Percentiles rank a stretch among this genome's conserved stretches.
Evolutionary conservation across 768 basidiomycete species (phyloP).

Genomic region (Mycena leptocephala): DNA sequence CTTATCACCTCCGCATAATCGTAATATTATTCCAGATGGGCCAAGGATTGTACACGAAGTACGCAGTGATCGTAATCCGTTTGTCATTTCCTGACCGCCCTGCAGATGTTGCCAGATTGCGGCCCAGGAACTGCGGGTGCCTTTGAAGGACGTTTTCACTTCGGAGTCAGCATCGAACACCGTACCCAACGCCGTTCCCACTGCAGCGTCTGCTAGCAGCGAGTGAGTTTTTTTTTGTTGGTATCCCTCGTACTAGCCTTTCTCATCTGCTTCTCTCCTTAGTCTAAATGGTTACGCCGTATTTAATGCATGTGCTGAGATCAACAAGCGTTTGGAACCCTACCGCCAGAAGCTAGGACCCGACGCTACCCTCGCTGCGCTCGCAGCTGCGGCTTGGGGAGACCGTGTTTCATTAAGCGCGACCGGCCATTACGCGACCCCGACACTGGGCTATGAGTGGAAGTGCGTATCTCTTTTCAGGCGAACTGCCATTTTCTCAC

Average conservation of each 20-base stretch:
- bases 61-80: not conserved
- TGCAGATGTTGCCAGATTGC: constrained; percentile 40
- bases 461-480: constrained; percentile 21
- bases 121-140: constrained; percentile 36
- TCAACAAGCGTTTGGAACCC: constrained; percentile 37
- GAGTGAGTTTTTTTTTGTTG: constrained; percentile 11
- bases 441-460: constrained; percentile 37
- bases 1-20: not conserved
- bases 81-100: not conserved
- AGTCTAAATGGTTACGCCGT: constrained; percentile 37
- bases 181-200: constrained; percentile 33
- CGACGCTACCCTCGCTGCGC: constrained; percentile 34
- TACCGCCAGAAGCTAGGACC: constrained; percentile 33
- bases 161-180: constrained; percentile 34
- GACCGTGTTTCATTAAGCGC: constrained; percentile 37
- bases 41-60: constrained; percentile 40
- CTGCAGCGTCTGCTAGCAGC: constrained; percentile 35
- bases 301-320: constrained; percentile 36
- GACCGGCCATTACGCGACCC: constrained; percentile 30
- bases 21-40: constrained; percentile 23
- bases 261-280: not conserved
- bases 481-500: not conserved
- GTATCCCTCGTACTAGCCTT: not conserved
- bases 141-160: constrained; percentile 35
- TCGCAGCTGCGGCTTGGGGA: constrained; percentile 34